phyloP scores from a whole-genome alignment of 768 basidiomycete species.

The Boletus subcaerulescens region DNA sequence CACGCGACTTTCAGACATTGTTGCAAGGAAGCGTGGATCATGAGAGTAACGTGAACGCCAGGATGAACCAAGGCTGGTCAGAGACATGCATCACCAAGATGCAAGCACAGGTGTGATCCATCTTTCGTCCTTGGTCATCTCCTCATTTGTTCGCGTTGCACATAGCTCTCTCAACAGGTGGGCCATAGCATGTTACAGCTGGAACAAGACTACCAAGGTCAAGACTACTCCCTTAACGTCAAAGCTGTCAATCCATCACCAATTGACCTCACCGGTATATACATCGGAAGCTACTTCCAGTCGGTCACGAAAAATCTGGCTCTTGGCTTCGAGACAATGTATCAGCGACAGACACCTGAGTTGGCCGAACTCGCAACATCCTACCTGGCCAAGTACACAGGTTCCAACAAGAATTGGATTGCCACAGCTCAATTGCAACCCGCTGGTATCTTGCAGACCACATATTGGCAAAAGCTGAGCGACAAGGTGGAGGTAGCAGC shows the following conservation, averaged over 20 bases:
- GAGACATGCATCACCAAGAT: constrained; percentile 74
- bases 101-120: constrained; percentile 72
- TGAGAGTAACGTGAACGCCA: constrained; percentile 84
- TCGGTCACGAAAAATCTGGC: constrained; percentile 90
- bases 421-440: constrained; percentile 89
- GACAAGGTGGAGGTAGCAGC: constrained; percentile 98
- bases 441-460: constrained; percentile 80
- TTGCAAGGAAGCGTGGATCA: constrained; percentile 94
- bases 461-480: constrained; percentile 94
- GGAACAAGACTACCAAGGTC: constrained; percentile 91
- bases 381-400: constrained; percentile 78
- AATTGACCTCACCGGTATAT: constrained; percentile 85
- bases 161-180: constrained; percentile 67
- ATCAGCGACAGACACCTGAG: constrained; percentile 74
- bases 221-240: constrained; percentile 79
- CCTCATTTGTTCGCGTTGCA: constrained; percentile 13
- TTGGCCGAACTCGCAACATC: constrained; percentile 68
- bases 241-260: constrained; percentile 93
- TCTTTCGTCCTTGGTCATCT: neutral
- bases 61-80: constrained; percentile 89
- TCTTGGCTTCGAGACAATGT: constrained; percentile 80
- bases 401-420: constrained; percentile 77
- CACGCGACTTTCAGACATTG: constrained; percentile 59
- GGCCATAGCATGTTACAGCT: constrained; percentile 91
- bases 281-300: constrained; percentile 88